These are phyloP conservation scores for Xylariaceae sp. DNA, from an alignment of 2,329 filamentous ascomycete genomes.

Conservation along the genomic window DNA sequence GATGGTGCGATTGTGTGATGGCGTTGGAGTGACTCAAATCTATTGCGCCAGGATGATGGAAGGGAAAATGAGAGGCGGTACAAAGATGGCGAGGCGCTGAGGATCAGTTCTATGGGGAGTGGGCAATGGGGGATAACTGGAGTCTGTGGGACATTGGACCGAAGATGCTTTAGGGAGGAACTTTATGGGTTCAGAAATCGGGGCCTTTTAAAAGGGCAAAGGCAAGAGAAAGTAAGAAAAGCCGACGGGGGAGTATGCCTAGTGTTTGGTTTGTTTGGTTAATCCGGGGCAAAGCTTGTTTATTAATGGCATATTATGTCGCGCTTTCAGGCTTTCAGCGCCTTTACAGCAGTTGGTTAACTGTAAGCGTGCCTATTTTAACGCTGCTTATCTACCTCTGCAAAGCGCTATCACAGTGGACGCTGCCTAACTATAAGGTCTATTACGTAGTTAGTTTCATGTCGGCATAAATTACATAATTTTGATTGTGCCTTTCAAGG, in stretches of 20 bases:
- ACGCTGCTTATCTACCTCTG: background rate
- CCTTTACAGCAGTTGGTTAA: conserved; percentile 9
- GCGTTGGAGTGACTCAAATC: background rate
- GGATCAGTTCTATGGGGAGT: conserved; percentile 9
- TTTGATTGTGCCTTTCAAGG: too few species aligned
- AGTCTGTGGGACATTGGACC: conserved; percentile 8
- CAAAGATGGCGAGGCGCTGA: background rate
- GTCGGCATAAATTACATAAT: too few species aligned
- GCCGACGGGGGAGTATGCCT: conserved; percentile 13
- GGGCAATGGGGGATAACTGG: background rate
- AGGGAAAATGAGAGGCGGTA: background rate
- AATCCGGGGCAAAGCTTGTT: conserved; percentile 6
- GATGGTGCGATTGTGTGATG: background rate
- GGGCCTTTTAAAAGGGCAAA: background rate
- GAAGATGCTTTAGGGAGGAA: conserved; percentile 2
- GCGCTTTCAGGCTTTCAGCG: conserved; percentile 14
- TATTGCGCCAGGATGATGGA: background rate
- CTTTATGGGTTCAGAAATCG: conserved; percentile 10
- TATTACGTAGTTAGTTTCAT: background rate
- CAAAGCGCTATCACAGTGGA: background rate
- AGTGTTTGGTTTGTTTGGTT: background rate
- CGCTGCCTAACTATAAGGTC: background rate
- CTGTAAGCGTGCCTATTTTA: conserved; percentile 9
- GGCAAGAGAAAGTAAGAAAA: conserved; percentile 16
- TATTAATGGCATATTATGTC: conserved; percentile 14